A percentile compares a stretch with the other conserved stretches of the same genome.
Conservation (phyloP, 2,329 filamentous ascomycete genomes). For the Scedosporium apiospermum region DNA sequence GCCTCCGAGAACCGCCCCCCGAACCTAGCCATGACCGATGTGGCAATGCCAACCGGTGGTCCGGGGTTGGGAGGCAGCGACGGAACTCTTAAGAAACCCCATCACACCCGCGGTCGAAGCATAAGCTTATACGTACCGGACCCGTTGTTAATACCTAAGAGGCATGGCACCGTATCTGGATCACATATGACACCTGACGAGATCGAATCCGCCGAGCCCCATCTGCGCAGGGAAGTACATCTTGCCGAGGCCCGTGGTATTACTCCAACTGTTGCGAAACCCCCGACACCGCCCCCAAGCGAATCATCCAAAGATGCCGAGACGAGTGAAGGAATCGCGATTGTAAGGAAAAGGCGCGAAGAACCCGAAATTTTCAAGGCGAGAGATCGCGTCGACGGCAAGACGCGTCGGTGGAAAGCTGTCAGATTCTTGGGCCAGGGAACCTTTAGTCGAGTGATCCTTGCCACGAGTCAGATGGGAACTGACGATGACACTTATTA, state of each 20-base stretch:
- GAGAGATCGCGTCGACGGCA: conserved; percentile 54
- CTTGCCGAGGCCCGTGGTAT: conserved; percentile 72
- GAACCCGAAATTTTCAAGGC: conserved; percentile 60
- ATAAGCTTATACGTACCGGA: conserved; percentile 83
- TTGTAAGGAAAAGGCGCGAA: conserved; percentile 27
- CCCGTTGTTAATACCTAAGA: conserved; percentile 54
- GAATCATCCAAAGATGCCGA: conserved; percentile 48
- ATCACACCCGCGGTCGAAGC: conserved; percentile 69
- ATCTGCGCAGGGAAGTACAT: conserved; percentile 66
- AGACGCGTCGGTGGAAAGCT: conserved; percentile 68
- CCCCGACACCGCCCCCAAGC: conserved; percentile 74
- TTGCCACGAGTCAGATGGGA: conserved; percentile 70
- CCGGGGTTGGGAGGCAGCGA: neutral
- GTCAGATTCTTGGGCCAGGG: conserved; percentile 79
- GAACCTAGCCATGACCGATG: neutral
- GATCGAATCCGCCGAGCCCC: conserved; percentile 31
- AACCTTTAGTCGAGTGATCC: conserved; percentile 88
- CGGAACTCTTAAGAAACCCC: neutral
- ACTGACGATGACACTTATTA: conserved; percentile 34
- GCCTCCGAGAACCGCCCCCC: conserved; percentile 13
- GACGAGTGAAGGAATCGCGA: conserved; percentile 29
- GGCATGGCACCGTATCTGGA: conserved; percentile 65
- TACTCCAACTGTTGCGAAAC: conserved; percentile 46
- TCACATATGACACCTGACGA: conserved; percentile 35
- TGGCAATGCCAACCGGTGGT: neutral